phyloP scores from a whole-genome alignment of 1,284 basidiomycete species.

The Ustilago sp. region DNA sequence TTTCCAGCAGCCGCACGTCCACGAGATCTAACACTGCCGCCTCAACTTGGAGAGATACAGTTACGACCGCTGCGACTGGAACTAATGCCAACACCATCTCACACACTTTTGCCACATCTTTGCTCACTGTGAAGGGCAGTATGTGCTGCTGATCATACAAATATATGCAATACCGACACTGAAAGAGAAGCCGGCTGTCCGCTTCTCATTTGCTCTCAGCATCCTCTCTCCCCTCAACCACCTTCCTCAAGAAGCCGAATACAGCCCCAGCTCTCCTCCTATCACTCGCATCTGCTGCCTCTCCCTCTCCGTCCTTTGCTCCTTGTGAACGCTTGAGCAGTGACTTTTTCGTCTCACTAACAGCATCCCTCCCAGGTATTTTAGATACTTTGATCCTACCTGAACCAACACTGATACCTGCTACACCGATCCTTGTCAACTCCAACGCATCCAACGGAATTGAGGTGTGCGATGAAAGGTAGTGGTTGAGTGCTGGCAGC shows the following conservation, averaged over 20 bases:
- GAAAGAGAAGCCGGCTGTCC: neutral
- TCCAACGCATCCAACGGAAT: constrained; percentile 47
- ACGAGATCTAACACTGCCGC: too few relatives aligned
- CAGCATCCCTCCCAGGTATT: constrained; percentile 22
- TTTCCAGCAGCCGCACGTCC: too few relatives aligned
- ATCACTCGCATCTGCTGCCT: constrained; percentile 32
- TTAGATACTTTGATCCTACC: constrained; percentile 43
- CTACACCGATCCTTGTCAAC: constrained; percentile 40
- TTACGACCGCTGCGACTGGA: too few relatives aligned
- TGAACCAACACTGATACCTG: constrained; percentile 46
- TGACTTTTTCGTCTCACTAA: constrained; percentile 14
- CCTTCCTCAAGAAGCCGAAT: constrained; percentile 31
- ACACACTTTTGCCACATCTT: neutral
- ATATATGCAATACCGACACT: constrained; percentile 2
- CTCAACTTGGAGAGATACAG: too few relatives aligned
- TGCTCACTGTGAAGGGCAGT: neutral
- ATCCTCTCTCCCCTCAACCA: constrained; percentile 38
- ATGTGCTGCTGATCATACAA: neutral
- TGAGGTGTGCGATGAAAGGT: constrained; percentile 44
- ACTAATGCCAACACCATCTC: neutral
- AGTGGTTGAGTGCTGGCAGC: constrained; percentile 48
- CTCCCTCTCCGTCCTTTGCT: neutral
- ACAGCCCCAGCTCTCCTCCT: constrained; percentile 35
- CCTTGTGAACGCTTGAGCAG: constrained; percentile 16
- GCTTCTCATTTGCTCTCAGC: neutral